These are phyloP conservation scores for Metschnikowia koreensis DNA, from an alignment of 805 yeast genomes.

Conservation along the genomic window DNA sequence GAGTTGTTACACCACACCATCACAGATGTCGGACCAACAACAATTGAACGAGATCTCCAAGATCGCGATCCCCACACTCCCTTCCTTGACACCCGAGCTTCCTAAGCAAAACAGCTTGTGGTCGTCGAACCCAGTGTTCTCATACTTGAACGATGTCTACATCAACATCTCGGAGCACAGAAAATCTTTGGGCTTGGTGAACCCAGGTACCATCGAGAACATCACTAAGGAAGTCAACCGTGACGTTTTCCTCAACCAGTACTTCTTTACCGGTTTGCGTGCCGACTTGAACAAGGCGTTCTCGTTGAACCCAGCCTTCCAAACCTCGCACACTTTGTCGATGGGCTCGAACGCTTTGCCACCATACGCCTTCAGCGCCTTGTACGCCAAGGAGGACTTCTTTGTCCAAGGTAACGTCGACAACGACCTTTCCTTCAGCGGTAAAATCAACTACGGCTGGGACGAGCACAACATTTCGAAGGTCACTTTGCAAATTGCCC, in stretches of 20 bases:
- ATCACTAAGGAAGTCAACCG: constrained; percentile 89
- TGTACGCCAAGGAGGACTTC: constrained; percentile 81
- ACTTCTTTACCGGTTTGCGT: constrained; percentile 90
- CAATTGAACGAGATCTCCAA: constrained; percentile 55
- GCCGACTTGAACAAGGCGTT: constrained; percentile 95
- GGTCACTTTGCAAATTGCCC: constrained; percentile 82
- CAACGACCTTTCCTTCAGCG: constrained; percentile 78
- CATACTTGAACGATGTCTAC: constrained; percentile 75
- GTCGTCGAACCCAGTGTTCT: constrained; percentile 81
- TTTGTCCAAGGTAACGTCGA: constrained; percentile 92
- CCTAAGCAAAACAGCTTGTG: constrained; percentile 60
- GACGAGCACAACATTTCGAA: constrained; percentile 72
- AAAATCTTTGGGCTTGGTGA: constrained; percentile 72
- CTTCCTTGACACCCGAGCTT: constrained; percentile 53
- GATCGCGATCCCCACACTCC: constrained; percentile 54
- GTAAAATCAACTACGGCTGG: constrained; percentile 92
- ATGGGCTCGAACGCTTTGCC: constrained; percentile 84
- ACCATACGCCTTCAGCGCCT: constrained; percentile 85
- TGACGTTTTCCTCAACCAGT: constrained; percentile 87
- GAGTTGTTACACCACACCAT: not conserved
- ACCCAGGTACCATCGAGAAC: constrained; percentile 95
- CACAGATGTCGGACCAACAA: constrained; percentile 15
- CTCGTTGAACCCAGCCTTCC: constrained; percentile 90
- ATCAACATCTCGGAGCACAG: constrained; percentile 73
- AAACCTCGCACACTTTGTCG: constrained; percentile 90